Evolutionary conservation across 805 yeast species (phyloP).

Genomic region (Ogataea paradorogensis): DNA sequence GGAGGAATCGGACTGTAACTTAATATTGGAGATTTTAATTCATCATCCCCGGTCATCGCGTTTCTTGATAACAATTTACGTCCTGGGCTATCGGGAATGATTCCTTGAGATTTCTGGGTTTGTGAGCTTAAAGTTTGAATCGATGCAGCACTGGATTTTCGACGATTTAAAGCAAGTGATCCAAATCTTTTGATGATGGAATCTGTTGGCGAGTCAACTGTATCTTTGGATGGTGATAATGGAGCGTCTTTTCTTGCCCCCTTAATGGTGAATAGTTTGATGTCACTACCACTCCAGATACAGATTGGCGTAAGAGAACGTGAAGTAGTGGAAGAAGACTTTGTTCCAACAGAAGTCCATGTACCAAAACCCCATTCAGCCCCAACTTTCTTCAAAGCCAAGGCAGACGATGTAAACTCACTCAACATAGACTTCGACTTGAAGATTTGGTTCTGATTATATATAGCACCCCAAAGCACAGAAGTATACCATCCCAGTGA

Average conservation of each 20-base stretch:
- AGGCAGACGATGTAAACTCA: conserved; percentile 34
- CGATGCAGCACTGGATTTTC: conserved; percentile 29
- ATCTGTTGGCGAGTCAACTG: conserved; percentile 48
- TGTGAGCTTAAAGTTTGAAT: conserved; percentile 11
- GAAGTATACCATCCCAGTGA: conserved; percentile 78
- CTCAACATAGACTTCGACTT: conserved; percentile 29
- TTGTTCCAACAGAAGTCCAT: conserved; percentile 13
- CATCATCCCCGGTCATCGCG: background rate
- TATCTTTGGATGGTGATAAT: conserved; percentile 38
- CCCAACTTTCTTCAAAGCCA: conserved; percentile 34
- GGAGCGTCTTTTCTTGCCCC: conserved; percentile 15
- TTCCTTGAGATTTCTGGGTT: background rate
- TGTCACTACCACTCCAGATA: conserved; percentile 44
- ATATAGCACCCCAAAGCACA: conserved; percentile 60
- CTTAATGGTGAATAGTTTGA: conserved; percentile 41
- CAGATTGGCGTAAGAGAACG: conserved; percentile 27
- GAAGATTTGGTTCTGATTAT: conserved; percentile 37
- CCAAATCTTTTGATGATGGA: conserved; percentile 47
- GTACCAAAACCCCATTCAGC: conserved; percentile 36
- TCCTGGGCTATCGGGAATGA: conserved; percentile 3
- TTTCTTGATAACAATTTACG: conserved; percentile 7
- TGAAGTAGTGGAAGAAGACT: conserved; percentile 5
- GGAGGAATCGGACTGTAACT: conserved; percentile 21
- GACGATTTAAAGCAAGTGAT: conserved; percentile 35
- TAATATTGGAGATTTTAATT: conserved; percentile 13